A percentile compares a stretch with the other conserved stretches of the same genome.
These are phyloP conservation scores for Ceratocystis variospora DNA, from an alignment of 2,329 filamentous ascomycete species.

Conservation along the genomic window DNA sequence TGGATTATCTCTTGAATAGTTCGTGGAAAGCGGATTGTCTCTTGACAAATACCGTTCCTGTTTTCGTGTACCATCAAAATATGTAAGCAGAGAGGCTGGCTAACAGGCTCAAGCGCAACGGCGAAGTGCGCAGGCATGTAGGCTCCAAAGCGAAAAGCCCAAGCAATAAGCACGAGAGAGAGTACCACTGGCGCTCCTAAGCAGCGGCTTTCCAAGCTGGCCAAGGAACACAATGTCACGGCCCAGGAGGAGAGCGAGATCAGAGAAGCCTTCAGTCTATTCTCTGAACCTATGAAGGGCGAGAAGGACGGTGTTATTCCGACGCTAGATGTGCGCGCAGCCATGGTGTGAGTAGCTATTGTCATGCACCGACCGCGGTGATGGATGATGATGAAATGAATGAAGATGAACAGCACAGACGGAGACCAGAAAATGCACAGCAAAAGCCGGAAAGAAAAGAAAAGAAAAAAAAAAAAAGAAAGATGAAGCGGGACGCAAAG, in stretches of 20 bases:
- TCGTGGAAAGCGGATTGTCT: neutral
- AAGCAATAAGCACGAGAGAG: conserved; percentile 37
- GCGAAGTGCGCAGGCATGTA: neutral
- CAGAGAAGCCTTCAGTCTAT: conserved; percentile 75
- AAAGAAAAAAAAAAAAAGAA: too few relatives aligned
- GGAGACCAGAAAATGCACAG: too few relatives aligned
- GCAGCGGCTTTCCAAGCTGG: conserved; percentile 68
- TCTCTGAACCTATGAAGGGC: conserved; percentile 54
- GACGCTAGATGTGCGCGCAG: conserved; percentile 53
- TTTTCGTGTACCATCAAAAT: neutral
- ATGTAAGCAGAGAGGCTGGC: neutral
- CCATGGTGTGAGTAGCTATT: conserved; percentile 49
- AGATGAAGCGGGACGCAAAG: too few relatives aligned
- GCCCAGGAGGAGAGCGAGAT: conserved; percentile 81
- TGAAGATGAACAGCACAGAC: too few relatives aligned
- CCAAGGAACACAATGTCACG: conserved; percentile 77
- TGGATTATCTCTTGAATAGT: too few relatives aligned
- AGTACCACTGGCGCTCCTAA: conserved; percentile 25
- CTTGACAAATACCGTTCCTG: neutral
- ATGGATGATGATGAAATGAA: too few relatives aligned
- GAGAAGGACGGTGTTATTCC: conserved; percentile 61
- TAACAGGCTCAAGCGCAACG: neutral
- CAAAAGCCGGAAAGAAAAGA: too few relatives aligned
- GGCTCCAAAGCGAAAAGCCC: conserved; percentile 28
- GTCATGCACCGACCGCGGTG: neutral